phyloP scores from a whole-genome alignment of 164 flowering plant genomes.

The Houttuynia cordata region DNA sequence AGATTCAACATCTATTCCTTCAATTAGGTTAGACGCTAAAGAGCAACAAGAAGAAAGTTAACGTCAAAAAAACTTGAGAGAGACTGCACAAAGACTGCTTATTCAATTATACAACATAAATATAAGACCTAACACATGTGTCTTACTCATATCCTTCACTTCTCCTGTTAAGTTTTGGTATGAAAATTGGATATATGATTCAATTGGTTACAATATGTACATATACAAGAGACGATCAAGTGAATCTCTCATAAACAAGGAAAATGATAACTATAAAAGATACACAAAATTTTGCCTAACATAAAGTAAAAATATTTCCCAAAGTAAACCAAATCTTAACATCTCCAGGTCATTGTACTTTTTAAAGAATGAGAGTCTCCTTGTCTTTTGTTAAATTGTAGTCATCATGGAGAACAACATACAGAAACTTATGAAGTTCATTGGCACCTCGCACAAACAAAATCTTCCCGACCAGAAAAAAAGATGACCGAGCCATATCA shows the following conservation, averaged over 20 bases:
- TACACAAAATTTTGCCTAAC: too few species aligned
- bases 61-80: too few species aligned
- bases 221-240: too few species aligned
- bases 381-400: conserved; percentile 75
- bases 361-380: conserved; percentile 75
- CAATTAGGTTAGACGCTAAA: conserved; percentile 51
- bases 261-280: too few species aligned
- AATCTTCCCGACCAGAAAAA: too few species aligned
- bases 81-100: background rate
- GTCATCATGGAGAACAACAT: background rate
- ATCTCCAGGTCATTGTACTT: conserved; percentile 95
- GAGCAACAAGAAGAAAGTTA: background rate
- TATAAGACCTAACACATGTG: background rate
- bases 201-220: too few species aligned
- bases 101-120: background rate
- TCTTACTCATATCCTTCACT: conserved; percentile 93
- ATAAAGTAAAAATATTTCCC: too few species aligned
- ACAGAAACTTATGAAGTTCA: background rate
- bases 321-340: too few species aligned
- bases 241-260: too few species aligned
- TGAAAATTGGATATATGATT: too few species aligned
- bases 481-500: too few species aligned
- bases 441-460: background rate
- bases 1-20: conserved; percentile 64
- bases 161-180: too few species aligned